Evolutionary conservation across 306 rosid genomes (phyloP), one percentile per base, ranked within the genome.

Genomic region (Vigna hirtella): DNA sequence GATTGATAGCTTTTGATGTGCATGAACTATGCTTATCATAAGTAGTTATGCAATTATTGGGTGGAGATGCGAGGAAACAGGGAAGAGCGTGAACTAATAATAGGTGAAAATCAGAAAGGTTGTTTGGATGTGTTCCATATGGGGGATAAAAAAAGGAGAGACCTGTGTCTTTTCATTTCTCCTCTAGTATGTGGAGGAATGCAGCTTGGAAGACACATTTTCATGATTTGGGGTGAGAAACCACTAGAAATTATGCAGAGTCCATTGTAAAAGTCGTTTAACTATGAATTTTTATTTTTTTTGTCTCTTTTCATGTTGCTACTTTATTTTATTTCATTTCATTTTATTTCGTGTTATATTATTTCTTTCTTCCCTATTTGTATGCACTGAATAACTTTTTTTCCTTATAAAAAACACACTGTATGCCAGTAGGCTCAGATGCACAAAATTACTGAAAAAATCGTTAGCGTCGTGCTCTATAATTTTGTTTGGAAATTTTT

Each of bases 31-130:
- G 61, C 42, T 4, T 63, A 48, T 58, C 72, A 55, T 48, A 62
- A 36, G 24, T 68, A 47, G n/a, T 57, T 70, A 62, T 62, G 78
- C 76, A 68, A 70, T 73, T 50, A 72, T 40, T 40, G 32, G 14
- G 61, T 20, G 9, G 30, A 55, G 9, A 55, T 55, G 61, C 20
- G 26, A 22, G 26, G 59, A 17, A 8, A 17, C 26, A 17, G 26
- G 59, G 26, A 53, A 8, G 26, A 52, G 22, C 10, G 24, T n/a
- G 6, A 53, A 18, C 26, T 18, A 53, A 18, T 18, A 53, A 18
- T 53, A 53, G 59, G 28, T 18, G 28, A 53, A 53, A 53, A 18
- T 18, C 30, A 53, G 28, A 53, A 9, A 2, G 30, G 28, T 17
- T 52, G 58, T 7, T 52, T 52, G 58, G 24, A 17, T 17, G 12